A percentile compares a stretch with the other conserved stretches of the same genome.
Conservation (phyloP, 2,329 filamentous ascomycete species). For the Escovopsis weberi region DNA sequence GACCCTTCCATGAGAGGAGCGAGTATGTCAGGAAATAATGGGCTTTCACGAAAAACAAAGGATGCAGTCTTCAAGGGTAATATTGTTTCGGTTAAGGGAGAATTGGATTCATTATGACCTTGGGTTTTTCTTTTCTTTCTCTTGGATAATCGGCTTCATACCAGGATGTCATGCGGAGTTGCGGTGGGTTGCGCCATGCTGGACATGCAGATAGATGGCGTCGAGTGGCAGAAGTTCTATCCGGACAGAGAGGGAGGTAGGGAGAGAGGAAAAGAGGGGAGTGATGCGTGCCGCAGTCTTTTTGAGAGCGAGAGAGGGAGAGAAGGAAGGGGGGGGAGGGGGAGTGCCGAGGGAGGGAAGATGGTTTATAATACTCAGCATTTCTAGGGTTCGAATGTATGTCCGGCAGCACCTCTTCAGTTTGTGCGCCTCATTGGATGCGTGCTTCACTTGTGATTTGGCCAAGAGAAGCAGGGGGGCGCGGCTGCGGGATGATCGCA, state of each 20-base stretch:
- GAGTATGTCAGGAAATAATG: constrained; percentile 2
- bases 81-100: no score
- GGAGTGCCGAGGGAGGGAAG: background rate
- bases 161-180: background rate
- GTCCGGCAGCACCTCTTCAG: no score
- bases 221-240: background rate
- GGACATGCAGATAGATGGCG: background rate
- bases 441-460: no score
- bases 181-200: constrained; percentile 1
- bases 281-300: no score
- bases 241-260: background rate
- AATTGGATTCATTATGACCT: background rate
- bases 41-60: constrained; percentile 4
- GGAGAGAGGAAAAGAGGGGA: background rate
- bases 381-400: no score
- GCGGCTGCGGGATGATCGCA: no score
- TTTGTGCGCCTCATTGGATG: no score
- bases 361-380: no score
- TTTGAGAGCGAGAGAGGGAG: background rate
- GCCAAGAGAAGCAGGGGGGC: no score
- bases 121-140: background rate
- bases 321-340: background rate
- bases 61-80: background rate
- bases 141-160: background rate
- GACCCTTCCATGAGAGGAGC: background rate